A percentile compares a stretch with the other conserved stretches of the same genome.
These are phyloP conservation scores for Sporothrix brasiliensis DNA, from an alignment of 2,329 filamentous ascomycete genomes.

Conservation along the genomic window DNA sequence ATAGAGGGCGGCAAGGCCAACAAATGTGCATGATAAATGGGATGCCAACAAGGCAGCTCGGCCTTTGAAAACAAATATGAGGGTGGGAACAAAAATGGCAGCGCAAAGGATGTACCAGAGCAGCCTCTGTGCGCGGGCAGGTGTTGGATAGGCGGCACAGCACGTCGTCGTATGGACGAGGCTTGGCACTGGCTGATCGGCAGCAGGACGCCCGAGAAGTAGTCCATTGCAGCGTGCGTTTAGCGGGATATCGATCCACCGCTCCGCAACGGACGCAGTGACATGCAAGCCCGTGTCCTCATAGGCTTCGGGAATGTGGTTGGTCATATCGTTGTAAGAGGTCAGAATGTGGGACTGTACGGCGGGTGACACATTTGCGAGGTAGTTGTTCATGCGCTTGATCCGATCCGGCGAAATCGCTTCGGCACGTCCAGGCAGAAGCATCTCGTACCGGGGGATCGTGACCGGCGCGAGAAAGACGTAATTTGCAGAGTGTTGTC, in stretches of 20 bases:
- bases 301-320: conserved; percentile 43
- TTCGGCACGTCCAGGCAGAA: conserved; percentile 47
- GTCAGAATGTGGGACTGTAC: conserved; percentile 52
- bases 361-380: conserved; percentile 49
- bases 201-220: conserved; percentile 40
- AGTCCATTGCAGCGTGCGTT: conserved; percentile 58
- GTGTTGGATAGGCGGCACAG: conserved; percentile 50
- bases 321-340: conserved; percentile 55
- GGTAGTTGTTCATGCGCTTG: conserved; percentile 55
- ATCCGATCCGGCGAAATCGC: conserved; percentile 55
- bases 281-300: conserved; percentile 55
- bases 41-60: neutral
- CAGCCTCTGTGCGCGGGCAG: conserved; percentile 44
- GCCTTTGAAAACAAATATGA: neutral
- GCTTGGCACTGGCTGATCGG: conserved; percentile 38
- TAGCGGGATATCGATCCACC: conserved; percentile 57
- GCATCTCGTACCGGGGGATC: conserved; percentile 48
- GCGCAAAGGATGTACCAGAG: conserved; percentile 2
- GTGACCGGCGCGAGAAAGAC: conserved; percentile 45
- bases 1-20: conserved; percentile 40
- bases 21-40: neutral
- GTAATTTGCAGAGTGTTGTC: conserved; percentile 32
- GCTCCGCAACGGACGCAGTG: conserved; percentile 49
- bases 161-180: conserved; percentile 54
- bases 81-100: neutral